Evolutionary conservation across 805 yeast species (phyloP), one percentile per base, ranked within the genome.

Genomic region (Myxozyma udenii): DNA sequence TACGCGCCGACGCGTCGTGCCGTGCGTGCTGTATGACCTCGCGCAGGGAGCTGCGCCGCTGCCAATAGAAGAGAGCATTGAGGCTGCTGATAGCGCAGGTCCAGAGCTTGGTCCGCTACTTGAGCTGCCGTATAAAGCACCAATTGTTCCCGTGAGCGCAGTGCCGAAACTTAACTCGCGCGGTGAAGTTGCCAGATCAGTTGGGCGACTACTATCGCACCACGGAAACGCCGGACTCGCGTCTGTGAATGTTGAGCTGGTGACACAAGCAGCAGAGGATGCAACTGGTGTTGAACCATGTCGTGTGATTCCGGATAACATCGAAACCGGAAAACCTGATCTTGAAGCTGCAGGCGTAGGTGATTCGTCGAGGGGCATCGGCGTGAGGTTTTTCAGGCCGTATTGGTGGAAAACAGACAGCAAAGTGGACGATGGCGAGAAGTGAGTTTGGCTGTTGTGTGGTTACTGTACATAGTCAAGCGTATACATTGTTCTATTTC

Each of bases 1-100:
- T 1, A 78, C 90, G n/a, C 75, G 95, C 26, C 89, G 90, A 62
- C 73, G 98, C 49, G 72, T 88, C 2, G 79, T 87, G 42, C 97
- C 98, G 0, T 80, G 84, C 1, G 73, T 71, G 41, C 63, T 77
- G 26, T 63, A 68, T 22, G 47, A 46, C 38, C 44, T 46, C 22
- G 30, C 44, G 16, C 18, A 25, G 35, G 33, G 33, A 28, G 44
- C 37, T 23, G 24, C 30, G n/a, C 44, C 44, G 11, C 32, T 41
- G 14, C 35, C 41, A n/a, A 30, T 37, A 1, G 46, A 41, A 25
- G 35, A 48, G 18, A 41, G 28, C 38, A 22, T 36, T 3, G 42
- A 42, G 3, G 24, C 30, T 22, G 26, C n/a, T 1, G 24, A 19
- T 9, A 19, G 28, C 16, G 19, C 21, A 9, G 51, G n/a, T 14